Percentiles rank a stretch among this genome's conserved stretches.
phyloP scores from a whole-genome alignment of 306 rosid genomes.

The Spatholobus suberectus region DNA sequence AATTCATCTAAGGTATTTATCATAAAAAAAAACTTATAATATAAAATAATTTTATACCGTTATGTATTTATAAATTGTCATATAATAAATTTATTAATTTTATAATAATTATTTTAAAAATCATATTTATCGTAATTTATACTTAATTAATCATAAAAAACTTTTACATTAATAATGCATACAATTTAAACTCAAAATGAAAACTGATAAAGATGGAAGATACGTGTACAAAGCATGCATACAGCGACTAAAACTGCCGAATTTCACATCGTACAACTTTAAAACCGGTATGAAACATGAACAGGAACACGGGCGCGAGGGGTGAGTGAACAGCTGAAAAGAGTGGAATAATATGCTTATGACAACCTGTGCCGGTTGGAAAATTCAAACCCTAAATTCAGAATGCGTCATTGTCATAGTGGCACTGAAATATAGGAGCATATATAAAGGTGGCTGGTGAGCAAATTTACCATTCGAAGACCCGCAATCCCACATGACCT shows the following conservation, averaged over 20 bases:
- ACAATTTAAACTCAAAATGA: neutral
- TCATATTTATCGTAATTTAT: too few species aligned
- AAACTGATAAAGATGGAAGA: neutral
- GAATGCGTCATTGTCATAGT: slow-evolving; percentile 26
- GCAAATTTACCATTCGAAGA: slow-evolving; percentile 19
- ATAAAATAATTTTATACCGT: too few species aligned
- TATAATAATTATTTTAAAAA: too few species aligned
- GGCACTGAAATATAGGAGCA: slow-evolving; percentile 30
- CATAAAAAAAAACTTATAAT: too few species aligned
- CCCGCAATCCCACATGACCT: slow-evolving; percentile 42
- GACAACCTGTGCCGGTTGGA: slow-evolving; percentile 3
- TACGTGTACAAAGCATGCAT: neutral
- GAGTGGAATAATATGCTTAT: neutral
- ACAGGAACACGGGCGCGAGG: neutral
- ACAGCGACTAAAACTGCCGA: too few species aligned
- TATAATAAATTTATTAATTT: too few species aligned
- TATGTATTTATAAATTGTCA: too few species aligned
- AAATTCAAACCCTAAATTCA: slow-evolving; percentile 23
- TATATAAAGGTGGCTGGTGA: slow-evolving; percentile 13
- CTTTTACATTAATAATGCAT: too few species aligned
- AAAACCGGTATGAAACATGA: slow-evolving; percentile 16
- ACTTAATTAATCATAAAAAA: too few species aligned
- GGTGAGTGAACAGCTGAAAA: neutral
- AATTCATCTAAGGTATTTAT: too few species aligned
- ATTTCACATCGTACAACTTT: too few species aligned